Percentiles rank a stretch among this genome's conserved stretches.
Conservation (phyloP, 768 basidiomycete genomes). For the Boletellus ananiceps region DNA sequence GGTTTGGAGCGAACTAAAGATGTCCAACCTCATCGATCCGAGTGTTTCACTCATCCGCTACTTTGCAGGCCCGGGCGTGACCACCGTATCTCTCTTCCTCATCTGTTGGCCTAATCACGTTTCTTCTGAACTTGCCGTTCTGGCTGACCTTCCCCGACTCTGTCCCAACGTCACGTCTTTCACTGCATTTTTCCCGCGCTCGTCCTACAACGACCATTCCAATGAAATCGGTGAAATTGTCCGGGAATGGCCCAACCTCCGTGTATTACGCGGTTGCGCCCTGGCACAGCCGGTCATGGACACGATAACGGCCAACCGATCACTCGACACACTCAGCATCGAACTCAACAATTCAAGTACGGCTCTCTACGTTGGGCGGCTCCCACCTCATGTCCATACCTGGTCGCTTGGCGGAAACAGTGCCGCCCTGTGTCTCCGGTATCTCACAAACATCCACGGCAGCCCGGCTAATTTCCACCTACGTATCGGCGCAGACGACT, state of each 20-base stretch:
- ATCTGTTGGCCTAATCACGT: conserved; percentile 24
- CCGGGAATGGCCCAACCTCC: conserved; percentile 16
- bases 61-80: conserved; percentile 21
- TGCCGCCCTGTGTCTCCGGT: conserved; percentile 18
- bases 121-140: conserved; percentile 18
- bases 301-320: conserved; percentile 3
- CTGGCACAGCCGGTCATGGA: conserved; percentile 23
- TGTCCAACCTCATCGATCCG: conserved; percentile 20
- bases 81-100: conserved; percentile 18
- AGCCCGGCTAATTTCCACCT: conserved; percentile 17
- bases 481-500: conserved; percentile 26
- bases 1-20: conserved; percentile 23
- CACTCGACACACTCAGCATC: conserved; percentile 20
- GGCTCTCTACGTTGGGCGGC: conserved; percentile 14
- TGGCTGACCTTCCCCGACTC: conserved; percentile 14
- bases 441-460: conserved; percentile 17
- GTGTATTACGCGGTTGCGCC: conserved; percentile 15
- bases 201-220: conserved; percentile 25
- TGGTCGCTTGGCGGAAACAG: conserved; percentile 24
- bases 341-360: conserved; percentile 26
- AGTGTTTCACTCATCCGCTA: conserved; percentile 23
- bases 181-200: conserved; percentile 24
- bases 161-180: conserved; percentile 28
- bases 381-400: conserved; percentile 16
- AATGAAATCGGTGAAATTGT: conserved; percentile 24